Percentiles rank a stretch among this genome's conserved stretches.
These are phyloP conservation scores for Chaetomium strumarium DNA, from an alignment of 2,329 filamentous ascomycete genomes.

Conservation along the genomic window DNA sequence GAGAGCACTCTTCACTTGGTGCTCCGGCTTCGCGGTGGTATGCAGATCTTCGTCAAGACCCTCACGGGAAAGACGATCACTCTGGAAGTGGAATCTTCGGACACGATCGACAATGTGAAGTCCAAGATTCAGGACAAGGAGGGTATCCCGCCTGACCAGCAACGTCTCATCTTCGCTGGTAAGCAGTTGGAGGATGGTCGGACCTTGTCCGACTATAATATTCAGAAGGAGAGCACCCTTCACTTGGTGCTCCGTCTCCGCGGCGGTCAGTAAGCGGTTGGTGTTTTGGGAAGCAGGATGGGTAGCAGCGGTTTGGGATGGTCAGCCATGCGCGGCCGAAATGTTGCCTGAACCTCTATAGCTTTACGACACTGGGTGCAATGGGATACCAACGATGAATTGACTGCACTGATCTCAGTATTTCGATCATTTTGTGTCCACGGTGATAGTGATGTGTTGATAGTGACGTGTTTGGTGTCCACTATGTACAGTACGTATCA, in stretches of 20 bases:
- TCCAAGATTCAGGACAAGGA: constrained; percentile 90
- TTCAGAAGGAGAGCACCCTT: constrained; percentile 71
- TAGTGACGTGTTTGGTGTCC: no score
- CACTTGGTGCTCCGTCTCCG: constrained; percentile 66
- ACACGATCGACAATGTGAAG: constrained; percentile 94
- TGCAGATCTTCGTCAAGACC: constrained; percentile 86
- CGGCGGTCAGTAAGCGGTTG: constrained; percentile 49
- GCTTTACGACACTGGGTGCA: constrained; percentile 7
- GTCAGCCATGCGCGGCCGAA: constrained; percentile 9
- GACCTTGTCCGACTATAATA: constrained; percentile 37
- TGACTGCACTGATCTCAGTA: constrained; percentile 2
- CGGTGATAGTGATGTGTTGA: no score
- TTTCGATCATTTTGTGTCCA: background rate
- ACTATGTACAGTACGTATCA: no score
- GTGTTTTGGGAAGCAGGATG: constrained; percentile 2
- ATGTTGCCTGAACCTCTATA: background rate
- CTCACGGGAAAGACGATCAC: constrained; percentile 93
- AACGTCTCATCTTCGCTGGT: constrained; percentile 47
- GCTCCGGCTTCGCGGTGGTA: constrained; percentile 77
- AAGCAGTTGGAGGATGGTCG: constrained; percentile 27
- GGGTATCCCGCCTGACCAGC: constrained; percentile 90
- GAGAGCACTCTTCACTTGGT: constrained; percentile 78
- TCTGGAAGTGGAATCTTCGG: constrained; percentile 79
- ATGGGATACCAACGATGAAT: constrained; percentile 9
- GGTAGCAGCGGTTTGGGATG: constrained; percentile 13